Base-by-base conservation (phyloP, 768 basidiomycete species). In the Amanita phalloides region DNA sequence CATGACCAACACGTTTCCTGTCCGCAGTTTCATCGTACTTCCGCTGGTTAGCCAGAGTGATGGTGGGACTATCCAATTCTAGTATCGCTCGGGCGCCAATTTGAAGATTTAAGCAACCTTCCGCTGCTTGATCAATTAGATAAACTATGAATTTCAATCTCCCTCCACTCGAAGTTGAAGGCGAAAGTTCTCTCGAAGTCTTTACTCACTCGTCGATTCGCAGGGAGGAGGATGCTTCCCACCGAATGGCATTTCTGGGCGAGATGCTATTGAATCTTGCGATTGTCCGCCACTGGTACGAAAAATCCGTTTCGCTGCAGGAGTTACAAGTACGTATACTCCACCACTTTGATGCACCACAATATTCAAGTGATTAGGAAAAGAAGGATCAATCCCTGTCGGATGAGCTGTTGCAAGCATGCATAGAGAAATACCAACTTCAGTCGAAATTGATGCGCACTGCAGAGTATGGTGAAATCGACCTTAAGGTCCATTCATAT, bases 281-380 rank as follows among this genome's bases (percentile, higher is more conserved):
- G 11, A 45, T 51, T 14, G 33, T 32, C 78, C 76, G 14, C 72
- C 75, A 46, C 56, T 69, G 50, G 50, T 45, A 43, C 14, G 50
- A 42, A 26, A 45, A 52, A 23, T 25, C 21, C 4, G 6, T 45
- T 33, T 52, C 51, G 14, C 4, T 23, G 21, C 21, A 52, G 17
- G 51, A 44, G n/a, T 13, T 52, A 20, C 21, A 37, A 17, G 51
- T 45, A 38, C 35, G 21, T 14, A 21, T 3, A 26, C n/a, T 35
- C n/a, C n/a, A n/a, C 7, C 23, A 20, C 8, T 25, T 10, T 14
- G 6, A 9, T 11, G 21, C 23, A 25, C 21, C 8, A 13, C 41
- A 11, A 28, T 9, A 8, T 26, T 25, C 25, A 32, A 14, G 6
- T 28, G 17, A 10, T 26, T 7, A 51, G 50, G 50, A 51, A 17